Evolutionary conservation across 208 protist genomes (phyloP).

Genomic region (Herpetomonas samuelpessoai): DNA sequence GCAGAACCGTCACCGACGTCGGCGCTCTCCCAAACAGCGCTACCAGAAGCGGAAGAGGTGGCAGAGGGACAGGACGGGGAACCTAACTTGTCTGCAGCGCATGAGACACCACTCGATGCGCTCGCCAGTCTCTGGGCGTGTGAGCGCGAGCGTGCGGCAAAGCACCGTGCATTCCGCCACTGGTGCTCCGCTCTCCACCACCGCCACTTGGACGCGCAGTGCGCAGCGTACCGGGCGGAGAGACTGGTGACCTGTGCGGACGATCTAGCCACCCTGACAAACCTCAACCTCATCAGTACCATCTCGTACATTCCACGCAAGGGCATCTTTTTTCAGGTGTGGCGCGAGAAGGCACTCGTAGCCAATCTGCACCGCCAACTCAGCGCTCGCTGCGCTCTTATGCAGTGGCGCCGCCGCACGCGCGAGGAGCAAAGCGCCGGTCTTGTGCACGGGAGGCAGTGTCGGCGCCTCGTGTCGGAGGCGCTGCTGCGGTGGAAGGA

Average conservation of each 20-base stretch:
- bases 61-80: too few relatives aligned
- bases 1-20: too few relatives aligned
- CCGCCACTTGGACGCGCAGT: not conserved
- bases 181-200: not conserved
- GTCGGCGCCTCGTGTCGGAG: not conserved
- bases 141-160: not conserved
- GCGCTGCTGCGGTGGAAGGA: constrained; percentile 25
- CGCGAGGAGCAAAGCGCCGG: not conserved
- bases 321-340: constrained; percentile 18
- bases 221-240: not conserved
- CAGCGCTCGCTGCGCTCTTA: not conserved
- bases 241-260: not conserved
- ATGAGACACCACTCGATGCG: too few relatives aligned
- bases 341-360: not conserved
- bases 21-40: too few relatives aligned
- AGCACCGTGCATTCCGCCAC: not conserved
- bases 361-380: not conserved
- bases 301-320: constrained; percentile 46
- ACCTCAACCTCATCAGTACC: not conserved
- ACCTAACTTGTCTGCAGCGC: too few relatives aligned
- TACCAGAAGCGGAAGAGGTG: too few relatives aligned
- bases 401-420: not conserved
- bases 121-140: too few relatives aligned
- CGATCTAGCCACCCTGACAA: not conserved
- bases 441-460: not conserved